Evolutionary conservation across 2,329 filamentous ascomycete genomes (phyloP), one percentile per base, ranked within the genome.

Genomic region (Aphanocladium album): DNA sequence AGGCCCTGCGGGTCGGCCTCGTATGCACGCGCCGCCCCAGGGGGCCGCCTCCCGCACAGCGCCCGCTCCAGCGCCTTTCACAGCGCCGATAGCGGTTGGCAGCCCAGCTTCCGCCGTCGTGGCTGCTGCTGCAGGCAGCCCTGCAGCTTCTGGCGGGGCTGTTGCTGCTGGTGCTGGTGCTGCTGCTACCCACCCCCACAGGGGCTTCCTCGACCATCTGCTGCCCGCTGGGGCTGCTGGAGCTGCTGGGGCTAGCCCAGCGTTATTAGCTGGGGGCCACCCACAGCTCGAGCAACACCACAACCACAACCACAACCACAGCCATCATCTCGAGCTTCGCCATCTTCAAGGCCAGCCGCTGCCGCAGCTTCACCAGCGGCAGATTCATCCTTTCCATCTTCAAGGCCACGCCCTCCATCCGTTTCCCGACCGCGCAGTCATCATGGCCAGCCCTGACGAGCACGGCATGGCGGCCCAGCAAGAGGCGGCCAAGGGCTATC

Each of bases 381-480:
- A 50, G 33, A 54, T 35, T 27, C 46, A 46, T 19, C 37, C 12
- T 5, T 19, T 41, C 3, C 41, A 27, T n/a, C 50, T 57, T 64
- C 49, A 46, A 39, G 37, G 37, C 14, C 46, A 61, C 23, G 37
- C 30, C 27, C 19, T 16, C 9, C 16, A 43, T 23, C 30, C 46
- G 12, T 50, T 50, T 47, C 23, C 41, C 6, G 35, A 45, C 35
- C 51, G 50, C 52, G 11, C 39, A 23, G 27, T 66, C 57, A 70
- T 64, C 62, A 76, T 76, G 74, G 72, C 74, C 41, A 71, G 71
- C 17, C 68, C 71, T 55, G 65, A 67, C 23, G 66, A 69, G 57
- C 73, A 78, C 64, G 81, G 81, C 63, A 73, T 85, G 57, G 79
- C 77, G 45, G 83, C 83, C 57, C 84, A 88, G 71, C 83, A 87